phyloP scores from a whole-genome alignment of 495 filamentous ascomycete genomes.

The Choiromyces venosus region DNA sequence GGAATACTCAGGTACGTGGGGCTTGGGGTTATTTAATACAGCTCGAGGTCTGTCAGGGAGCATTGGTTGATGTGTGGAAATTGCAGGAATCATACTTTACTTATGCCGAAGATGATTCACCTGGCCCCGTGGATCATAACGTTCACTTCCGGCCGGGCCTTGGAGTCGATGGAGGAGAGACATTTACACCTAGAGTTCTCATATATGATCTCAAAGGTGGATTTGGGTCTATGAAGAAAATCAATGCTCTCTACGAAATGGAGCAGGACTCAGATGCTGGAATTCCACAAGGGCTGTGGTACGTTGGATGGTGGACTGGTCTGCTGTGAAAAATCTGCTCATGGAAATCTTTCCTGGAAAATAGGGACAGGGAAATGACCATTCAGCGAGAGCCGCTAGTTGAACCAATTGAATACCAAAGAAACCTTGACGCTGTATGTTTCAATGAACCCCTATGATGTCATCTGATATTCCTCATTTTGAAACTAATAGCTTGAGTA shows the following conservation, averaged over 20 bases:
- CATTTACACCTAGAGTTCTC: constrained; percentile 81
- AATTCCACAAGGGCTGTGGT: constrained; percentile 34
- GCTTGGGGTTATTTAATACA: background rate
- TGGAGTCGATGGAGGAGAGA: constrained; percentile 75
- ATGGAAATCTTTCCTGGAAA: background rate
- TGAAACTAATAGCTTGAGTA: constrained; percentile 78
- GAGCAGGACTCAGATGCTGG: constrained; percentile 48
- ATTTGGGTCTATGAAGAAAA: constrained; percentile 79
- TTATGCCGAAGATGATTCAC: constrained; percentile 60
- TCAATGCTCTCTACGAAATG: constrained; percentile 82
- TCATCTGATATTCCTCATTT: constrained; percentile 67
- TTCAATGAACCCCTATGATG: constrained; percentile 50
- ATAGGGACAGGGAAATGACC: constrained; percentile 64
- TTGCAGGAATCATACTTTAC: constrained; percentile 95
- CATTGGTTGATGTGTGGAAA: background rate
- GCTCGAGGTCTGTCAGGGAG: background rate
- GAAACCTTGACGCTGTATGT: constrained; percentile 64
- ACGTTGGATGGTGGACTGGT: background rate
- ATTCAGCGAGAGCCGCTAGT: constrained; percentile 63
- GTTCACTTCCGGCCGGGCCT: constrained; percentile 86
- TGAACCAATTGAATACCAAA: constrained; percentile 65
- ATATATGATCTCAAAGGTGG: constrained; percentile 90
- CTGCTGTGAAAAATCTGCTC: background rate
- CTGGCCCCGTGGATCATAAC: constrained; percentile 79
- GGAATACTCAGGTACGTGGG: constrained; percentile 75